Conservation (phyloP, 176 grass and related monocot genomes). For the Carex myosuroides region DNA sequence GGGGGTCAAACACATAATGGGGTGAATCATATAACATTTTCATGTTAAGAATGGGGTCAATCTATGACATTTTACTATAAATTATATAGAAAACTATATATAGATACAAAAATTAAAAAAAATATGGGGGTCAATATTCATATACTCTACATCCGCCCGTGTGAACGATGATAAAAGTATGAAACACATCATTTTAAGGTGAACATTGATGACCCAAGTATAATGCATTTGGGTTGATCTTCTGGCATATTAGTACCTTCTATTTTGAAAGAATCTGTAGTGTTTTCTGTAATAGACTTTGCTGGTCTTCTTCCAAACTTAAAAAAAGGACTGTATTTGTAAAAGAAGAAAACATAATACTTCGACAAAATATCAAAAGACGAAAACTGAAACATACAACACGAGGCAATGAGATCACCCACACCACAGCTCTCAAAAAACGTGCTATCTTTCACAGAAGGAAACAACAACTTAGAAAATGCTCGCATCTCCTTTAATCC, state of each 20-base stretch:
- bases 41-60: no score
- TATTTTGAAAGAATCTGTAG: background rate
- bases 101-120: no score
- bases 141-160: no score
- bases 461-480: slow-evolving; percentile 82
- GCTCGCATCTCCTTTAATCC: slow-evolving; percentile 84
- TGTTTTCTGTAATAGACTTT: background rate
- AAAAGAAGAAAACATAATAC: background rate
- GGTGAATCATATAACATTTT: no score
- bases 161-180: no score
- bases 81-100: no score
- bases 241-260: background rate
- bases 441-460: slow-evolving; percentile 85
- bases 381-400: slow-evolving; percentile 50
- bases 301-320: background rate
- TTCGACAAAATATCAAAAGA: background rate
- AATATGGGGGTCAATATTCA: no score
- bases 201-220: background rate
- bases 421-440: slow-evolving; percentile 99
- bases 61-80: no score
- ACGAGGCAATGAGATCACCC: slow-evolving; percentile 87
- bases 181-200: background rate
- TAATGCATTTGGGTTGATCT: background rate
- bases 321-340: background rate
- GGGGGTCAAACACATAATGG: no score